Evolutionary conservation across 805 yeast genomes (phyloP).

Genomic region (Schwanniomyces occidentalis): DNA sequence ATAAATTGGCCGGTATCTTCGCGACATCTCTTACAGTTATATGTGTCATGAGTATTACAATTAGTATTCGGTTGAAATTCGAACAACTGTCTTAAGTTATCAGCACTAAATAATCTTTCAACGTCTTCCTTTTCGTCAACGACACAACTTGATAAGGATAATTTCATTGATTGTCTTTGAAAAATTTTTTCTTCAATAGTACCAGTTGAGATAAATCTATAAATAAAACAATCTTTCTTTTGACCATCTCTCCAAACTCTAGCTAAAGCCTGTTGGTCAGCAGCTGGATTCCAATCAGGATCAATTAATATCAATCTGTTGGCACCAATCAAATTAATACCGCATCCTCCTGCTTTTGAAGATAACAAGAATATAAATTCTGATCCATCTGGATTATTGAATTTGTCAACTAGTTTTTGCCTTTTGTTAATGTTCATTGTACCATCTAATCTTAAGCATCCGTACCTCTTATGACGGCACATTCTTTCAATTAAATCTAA

Average conservation of each 20-base stretch:
- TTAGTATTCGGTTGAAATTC: conserved; percentile 62
- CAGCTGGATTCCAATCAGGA: conserved; percentile 97
- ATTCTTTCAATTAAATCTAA: conserved; percentile 84
- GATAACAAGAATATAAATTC: conserved; percentile 88
- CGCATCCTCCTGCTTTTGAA: conserved; percentile 98
- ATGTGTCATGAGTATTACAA: conserved; percentile 93
- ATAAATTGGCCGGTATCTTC: conserved; percentile 48
- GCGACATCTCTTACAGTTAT: conserved; percentile 86
- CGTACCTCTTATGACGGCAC: conserved; percentile 77
- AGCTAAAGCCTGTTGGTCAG: conserved; percentile 96
- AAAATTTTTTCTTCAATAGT: conserved; percentile 95
- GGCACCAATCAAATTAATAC: conserved; percentile 95
- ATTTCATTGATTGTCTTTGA: conserved; percentile 93
- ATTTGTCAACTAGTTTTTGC: conserved; percentile 86
- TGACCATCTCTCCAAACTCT: conserved; percentile 99
- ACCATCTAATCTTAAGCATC: conserved; percentile 84
- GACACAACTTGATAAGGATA: conserved; percentile 90
- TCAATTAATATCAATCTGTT: conserved; percentile 85
- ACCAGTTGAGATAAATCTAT: conserved; percentile 91
- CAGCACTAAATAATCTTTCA: conserved; percentile 86
- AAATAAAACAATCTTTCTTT: conserved; percentile 93
- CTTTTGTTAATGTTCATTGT: conserved; percentile 89
- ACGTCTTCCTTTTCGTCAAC: conserved; percentile 97
- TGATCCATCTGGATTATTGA: conserved; percentile 84
- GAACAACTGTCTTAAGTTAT: conserved; percentile 74